Base-by-base conservation (phyloP, 2,329 filamentous ascomycete genomes). In the Botrytis hyacinthi region DNA sequence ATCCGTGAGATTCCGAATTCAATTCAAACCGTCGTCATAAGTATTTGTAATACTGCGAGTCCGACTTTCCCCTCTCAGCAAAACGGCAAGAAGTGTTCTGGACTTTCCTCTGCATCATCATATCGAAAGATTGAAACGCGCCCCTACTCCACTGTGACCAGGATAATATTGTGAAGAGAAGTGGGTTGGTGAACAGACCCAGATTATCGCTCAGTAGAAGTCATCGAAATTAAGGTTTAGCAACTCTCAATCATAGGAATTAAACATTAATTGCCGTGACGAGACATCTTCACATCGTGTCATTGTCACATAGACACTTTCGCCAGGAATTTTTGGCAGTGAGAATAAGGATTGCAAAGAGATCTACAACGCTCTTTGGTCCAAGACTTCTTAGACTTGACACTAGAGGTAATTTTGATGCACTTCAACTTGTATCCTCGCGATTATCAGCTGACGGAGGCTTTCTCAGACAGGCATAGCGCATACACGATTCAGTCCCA, bases 361-460 rank as follows among this genome's bases (percentile, higher is more conserved):
- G 72, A 73, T 71, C 68, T 66, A 22, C 61, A 60, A 6, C 22
- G 54, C 42, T 22, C 51, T 32, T 35, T n/a, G 8, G 16, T 10
- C 42, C 22, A 18, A 20, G 29, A 40, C 46, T 48, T 48, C 37
- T 54, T 63, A 32, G 18, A 32, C 48, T 62, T 4, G 35, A 51
- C 32, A 26, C 68, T 48, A 61, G 48, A 67, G 70, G 46, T 42
- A 67, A 35, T 54, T 46, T 22, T 37, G 32, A 9, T 26, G 48
- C 35, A 51, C 48, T 60, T 60, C 37, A 40, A 61, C 59, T 26
- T 26, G 59, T 59, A 54, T 66, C 48, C 40, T 51, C 44, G 42
- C 51, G 35, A 54, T 35, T 48, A 67, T 60, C n/a, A 72, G 70
- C 60, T 72, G 61, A 72, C 67, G 22, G 37, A 29, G 37, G 10